Percentiles rank a stretch among this genome's conserved stretches.
phyloP scores from a whole-genome alignment of 805 yeast species.

The Starmerella stigmatis region DNA sequence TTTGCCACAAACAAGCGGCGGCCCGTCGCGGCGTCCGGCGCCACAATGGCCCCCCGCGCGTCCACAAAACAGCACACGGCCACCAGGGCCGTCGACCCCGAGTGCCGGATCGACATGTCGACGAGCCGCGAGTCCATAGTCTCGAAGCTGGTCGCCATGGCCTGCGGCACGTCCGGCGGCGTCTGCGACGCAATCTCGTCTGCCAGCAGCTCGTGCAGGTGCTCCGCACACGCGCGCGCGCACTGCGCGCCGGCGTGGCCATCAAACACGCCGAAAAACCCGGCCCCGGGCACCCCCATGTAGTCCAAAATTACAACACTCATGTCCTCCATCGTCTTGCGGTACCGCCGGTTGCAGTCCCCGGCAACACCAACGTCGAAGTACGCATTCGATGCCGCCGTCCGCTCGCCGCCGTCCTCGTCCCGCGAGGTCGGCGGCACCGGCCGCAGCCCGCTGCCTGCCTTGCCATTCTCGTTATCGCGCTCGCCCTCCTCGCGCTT shows the following conservation, averaged over 20 bases:
- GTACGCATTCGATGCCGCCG: slow-evolving; percentile 26
- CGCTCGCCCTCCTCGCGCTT: neutral
- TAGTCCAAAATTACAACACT: slow-evolving; percentile 87
- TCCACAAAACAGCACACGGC: slow-evolving; percentile 80
- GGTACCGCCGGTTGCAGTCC: slow-evolving; percentile 65
- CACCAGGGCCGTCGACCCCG: slow-evolving; percentile 94
- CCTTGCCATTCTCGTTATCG: neutral
- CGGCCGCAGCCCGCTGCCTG: slow-evolving; percentile 13
- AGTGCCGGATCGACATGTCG: slow-evolving; percentile 51
- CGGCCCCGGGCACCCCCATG: slow-evolving; percentile 76
- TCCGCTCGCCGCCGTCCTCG: slow-evolving; percentile 14
- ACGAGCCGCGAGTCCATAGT: slow-evolving; percentile 64
- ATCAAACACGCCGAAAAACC: slow-evolving; percentile 89
- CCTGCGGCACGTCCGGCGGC: slow-evolving; percentile 40
- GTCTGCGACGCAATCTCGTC: slow-evolving; percentile 31
- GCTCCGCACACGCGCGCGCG: slow-evolving; percentile 90
- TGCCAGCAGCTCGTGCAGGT: slow-evolving; percentile 54
- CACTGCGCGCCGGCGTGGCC: slow-evolving; percentile 95
- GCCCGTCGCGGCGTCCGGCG: slow-evolving; percentile 8
- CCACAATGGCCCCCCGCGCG: slow-evolving; percentile 10
- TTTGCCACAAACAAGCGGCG: slow-evolving; percentile 86
- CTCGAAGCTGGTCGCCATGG: slow-evolving; percentile 57
- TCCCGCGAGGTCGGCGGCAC: slow-evolving; percentile 7
- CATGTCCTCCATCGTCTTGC: slow-evolving; percentile 92
- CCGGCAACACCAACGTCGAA: slow-evolving; percentile 89